Evolutionary conservation across 1,284 basidiomycete species (phyloP), one percentile per base, ranked within the genome.

Genomic region (Pholiota adiposa): DNA sequence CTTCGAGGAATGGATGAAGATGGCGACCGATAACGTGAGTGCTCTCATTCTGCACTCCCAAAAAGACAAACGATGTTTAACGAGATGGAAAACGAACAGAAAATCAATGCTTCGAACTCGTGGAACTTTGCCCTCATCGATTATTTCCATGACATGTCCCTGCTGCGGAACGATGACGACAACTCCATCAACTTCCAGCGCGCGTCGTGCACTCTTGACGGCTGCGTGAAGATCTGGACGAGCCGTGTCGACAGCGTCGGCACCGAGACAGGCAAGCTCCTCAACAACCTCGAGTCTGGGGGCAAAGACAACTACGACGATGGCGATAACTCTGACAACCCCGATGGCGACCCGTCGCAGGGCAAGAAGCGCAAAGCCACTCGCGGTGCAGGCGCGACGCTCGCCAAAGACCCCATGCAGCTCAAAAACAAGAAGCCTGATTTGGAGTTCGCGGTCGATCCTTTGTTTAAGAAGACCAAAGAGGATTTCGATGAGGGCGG

Each of bases 1-100:
- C 69, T 96, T 91, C 71, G 97, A 99, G 73, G 96, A 99, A 73
- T 99, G 97, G 97, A 99, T 99, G 97, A 99, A 98, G 81, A 92
- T 99, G 88, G 96, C 96, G 1, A 98, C 97, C 5, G 97, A 98
- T 73, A 98, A 98, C 75, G 96, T 97, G 71, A 67, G 90, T 80
- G 34, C 53, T 57, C 19, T 21, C 23, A 51, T 16, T 33, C 53
- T 46, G n/a, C n/a, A 43, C 49, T 50, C 38, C n/a, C 49, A 21
- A 43, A n/a, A 6, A 27, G 46, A 44, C 44, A 63, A 46, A 59
- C 67, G 43, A 67, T 41, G 14, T 2, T n/a, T 33, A 23, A 29
- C 44, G 29, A 41, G 33, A 7, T 31, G 29, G 9, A 23, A 23
- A 33, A 38, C 36, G 36, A 23, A 12, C 71, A 98, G 96, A 99